Percentiles rank a stretch among this genome's conserved stretches.
Conservation (phyloP, 1,284 basidiomycete species). For the Earliella scabrosa region DNA sequence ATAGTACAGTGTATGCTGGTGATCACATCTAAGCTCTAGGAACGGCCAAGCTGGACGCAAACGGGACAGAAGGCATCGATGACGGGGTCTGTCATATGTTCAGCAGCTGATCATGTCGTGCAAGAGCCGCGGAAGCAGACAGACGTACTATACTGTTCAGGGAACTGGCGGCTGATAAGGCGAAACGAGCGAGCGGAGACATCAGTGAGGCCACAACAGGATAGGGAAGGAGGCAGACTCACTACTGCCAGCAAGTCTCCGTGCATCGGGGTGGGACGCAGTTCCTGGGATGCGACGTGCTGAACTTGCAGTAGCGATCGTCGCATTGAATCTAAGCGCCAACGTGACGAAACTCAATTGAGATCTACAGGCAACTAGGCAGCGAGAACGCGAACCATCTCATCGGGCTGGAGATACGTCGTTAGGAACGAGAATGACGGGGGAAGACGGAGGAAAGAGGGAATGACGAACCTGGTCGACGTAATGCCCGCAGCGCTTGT, state of each 20-base stretch:
- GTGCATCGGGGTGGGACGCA: constrained; percentile 62
- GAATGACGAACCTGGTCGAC: constrained; percentile 52
- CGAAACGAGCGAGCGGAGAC: constrained; percentile 13
- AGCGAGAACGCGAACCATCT: constrained; percentile 47
- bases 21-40: constrained; percentile 19
- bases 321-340: constrained; percentile 57
- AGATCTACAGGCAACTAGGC: constrained; percentile 23
- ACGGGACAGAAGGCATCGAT: constrained; percentile 47
- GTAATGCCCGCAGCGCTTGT: constrained; percentile 58
- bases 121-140: constrained; percentile 5
- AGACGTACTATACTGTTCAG: constrained; percentile 59
- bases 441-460: constrained; percentile 12
- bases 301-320: constrained; percentile 71
- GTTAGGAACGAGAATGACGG: constrained; percentile 16
- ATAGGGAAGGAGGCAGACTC: constrained; percentile 33
- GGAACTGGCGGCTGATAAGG: constrained; percentile 64
- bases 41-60: constrained; percentile 37
- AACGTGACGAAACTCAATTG: constrained; percentile 24
- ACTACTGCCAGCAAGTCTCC: constrained; percentile 80
- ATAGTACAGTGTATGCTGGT: constrained; percentile 6
- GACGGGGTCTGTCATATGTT: constrained; percentile 41
- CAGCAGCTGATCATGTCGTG: constrained; percentile 13
- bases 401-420: constrained; percentile 50
- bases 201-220: constrained; percentile 16
- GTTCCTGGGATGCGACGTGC: constrained; percentile 58